Base-by-base conservation (phyloP, 78 protist species). In the slime mould (Dictyostelium discoideum) region DNA sequence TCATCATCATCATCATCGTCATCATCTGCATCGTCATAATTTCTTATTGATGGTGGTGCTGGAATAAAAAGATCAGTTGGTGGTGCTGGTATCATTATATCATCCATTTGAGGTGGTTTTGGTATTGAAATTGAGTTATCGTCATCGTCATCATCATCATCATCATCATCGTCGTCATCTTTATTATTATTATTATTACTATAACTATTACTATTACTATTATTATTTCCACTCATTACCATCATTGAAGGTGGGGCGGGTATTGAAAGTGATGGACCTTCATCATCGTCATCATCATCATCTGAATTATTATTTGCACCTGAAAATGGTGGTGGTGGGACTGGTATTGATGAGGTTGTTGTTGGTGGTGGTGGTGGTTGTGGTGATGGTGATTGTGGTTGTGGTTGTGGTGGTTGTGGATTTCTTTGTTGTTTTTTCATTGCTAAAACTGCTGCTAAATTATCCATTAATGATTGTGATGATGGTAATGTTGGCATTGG, bases 1-100 rank as follows among this genome's bases (percentile, higher is more conserved):
- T 87, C 93, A 67, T 89, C 94, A 24, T 89, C 94, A 16, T 89
- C 92, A 40, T 87, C 93, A 32, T 87, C 93, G 42, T 87, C 95
- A 22, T 82, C 95, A 37, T 90, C 95, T 26, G 84, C 88, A 13
- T 79, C 48, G n/a, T 57, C 50, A 39, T 63, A 32, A 39, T 46
- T 82, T 80, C 77, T 67, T 14, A 82, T 82, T 60, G 77, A 54
- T 40, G 95, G 80, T 46, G 85, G 87, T 46, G 40, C 32, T 48
- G 89, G 80, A 16, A 85, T 60, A 37, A 44, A 76, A 42, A 42
- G 37, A 46, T 81, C 86, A 3, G 50, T 5, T 13, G 57, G 32
- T 72, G 87, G 44, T 29, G 83, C 84, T 54, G 95, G 89, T 42
- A 90, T 90, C 11, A 69, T 40, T 20, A 90, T 32, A 83, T 90